A percentile compares a stretch with the other conserved stretches of the same genome.
These are phyloP conservation scores for Cryptococcus wingfieldii DNA, from an alignment of 1,284 basidiomycete genomes.

Conservation along the genomic window DNA sequence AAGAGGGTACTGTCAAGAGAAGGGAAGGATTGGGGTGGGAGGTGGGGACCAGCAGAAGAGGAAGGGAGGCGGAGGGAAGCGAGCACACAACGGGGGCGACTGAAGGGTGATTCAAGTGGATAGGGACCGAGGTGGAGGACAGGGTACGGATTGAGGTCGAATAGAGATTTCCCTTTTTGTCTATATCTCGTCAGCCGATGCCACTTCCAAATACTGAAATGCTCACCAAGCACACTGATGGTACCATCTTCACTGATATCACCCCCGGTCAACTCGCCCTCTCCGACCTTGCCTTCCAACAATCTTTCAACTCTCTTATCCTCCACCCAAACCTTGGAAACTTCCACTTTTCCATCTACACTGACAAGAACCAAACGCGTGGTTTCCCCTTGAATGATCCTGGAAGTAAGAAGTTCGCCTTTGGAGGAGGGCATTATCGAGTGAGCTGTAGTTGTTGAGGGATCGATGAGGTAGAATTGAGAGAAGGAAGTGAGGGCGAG, in stretches of 20 bases:
- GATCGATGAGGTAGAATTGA: conserved; percentile 19
- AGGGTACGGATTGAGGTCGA: conserved; percentile 5
- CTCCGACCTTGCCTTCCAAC: conserved; percentile 10
- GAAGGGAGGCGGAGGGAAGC: conserved; percentile 11
- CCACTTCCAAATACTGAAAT: background rate
- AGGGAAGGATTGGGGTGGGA: conserved; percentile 25
- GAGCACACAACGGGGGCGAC: conserved; percentile 21
- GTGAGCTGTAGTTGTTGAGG: conserved; percentile 1
- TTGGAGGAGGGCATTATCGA: background rate
- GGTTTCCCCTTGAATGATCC: conserved; percentile 1
- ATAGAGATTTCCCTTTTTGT: conserved; percentile 8
- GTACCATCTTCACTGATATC: conserved; percentile 31
- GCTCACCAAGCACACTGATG: conserved; percentile 29
- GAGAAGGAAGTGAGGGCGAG: conserved; percentile 14
- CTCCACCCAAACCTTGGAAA: conserved; percentile 4
- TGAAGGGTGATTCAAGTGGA: conserved; percentile 7
- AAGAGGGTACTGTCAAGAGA: conserved; percentile 27
- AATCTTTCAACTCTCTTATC: conserved; percentile 8
- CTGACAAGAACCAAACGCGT: conserved; percentile 14
- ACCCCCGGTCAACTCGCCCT: conserved; percentile 11
- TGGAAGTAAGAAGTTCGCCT: conserved; percentile 9
- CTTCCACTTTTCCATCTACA: conserved; percentile 7
- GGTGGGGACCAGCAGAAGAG: conserved; percentile 25
- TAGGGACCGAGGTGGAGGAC: conserved; percentile 5
- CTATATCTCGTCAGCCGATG: background rate